phyloP scores from a whole-genome alignment of 177 flowering plant genomes.

The Vitis hybrid region DNA sequence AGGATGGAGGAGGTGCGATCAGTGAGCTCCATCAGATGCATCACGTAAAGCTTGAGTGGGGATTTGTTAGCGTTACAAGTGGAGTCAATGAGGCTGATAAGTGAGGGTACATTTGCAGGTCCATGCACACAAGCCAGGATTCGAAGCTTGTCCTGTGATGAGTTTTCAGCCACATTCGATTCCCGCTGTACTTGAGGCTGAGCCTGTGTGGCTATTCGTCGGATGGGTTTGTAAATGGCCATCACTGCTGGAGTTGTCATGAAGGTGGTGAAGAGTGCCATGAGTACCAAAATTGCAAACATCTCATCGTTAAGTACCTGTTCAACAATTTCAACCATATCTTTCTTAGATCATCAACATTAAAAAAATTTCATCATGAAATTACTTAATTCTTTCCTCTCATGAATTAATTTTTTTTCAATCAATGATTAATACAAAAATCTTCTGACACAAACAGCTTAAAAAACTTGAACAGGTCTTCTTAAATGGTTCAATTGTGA shows the following conservation, averaged over 20 bases:
- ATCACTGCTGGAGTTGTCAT: constrained; percentile 60
- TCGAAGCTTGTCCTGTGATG: constrained; percentile 33
- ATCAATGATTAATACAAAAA: too few species aligned
- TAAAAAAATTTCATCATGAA: too few species aligned
- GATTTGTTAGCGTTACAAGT: constrained; percentile 30
- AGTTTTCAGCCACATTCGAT: neutral
- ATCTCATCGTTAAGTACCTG: constrained; percentile 62
- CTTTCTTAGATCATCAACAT: too few species aligned
- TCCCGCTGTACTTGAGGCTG: constrained; percentile 9
- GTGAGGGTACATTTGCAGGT: constrained; percentile 44
- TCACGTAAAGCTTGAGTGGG: constrained; percentile 46
- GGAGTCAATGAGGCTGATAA: constrained; percentile 59
- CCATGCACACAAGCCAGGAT: constrained; percentile 67
- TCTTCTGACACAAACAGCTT: too few species aligned
- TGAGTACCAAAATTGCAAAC: constrained; percentile 62
- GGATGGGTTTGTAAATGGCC: constrained; percentile 51
- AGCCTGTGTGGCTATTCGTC: constrained; percentile 8
- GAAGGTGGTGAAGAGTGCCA: constrained; percentile 75
- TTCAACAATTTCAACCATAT: neutral
- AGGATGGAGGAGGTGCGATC: constrained; percentile 71
- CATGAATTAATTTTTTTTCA: too few species aligned
- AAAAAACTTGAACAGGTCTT: too few species aligned
- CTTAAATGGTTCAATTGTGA: too few species aligned
- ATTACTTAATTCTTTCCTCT: too few species aligned
- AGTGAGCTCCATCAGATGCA: constrained; percentile 69